Evolutionary conservation across 2,329 filamentous ascomycete genomes (phyloP).

Genomic region (Diaporthe velutina): DNA sequence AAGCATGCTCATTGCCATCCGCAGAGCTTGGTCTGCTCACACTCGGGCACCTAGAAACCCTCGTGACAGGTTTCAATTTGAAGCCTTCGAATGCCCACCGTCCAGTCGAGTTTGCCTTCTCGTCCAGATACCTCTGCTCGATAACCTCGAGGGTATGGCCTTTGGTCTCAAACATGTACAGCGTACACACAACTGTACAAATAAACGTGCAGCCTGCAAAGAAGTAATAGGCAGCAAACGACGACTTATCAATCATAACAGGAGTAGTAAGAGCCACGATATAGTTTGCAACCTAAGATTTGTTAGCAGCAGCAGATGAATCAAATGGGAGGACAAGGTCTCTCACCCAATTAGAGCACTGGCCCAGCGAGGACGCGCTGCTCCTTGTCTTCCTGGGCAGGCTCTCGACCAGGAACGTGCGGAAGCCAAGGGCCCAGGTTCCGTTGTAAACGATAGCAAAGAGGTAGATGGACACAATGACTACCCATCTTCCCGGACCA

Average conservation of each 20-base stretch:
- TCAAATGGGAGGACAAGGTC: background rate
- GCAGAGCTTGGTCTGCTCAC: slow-evolving; percentile 22
- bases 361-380: slow-evolving; percentile 65
- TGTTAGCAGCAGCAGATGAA: background rate
- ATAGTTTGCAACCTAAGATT: slow-evolving; percentile 56
- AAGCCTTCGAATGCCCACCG: slow-evolving; percentile 31
- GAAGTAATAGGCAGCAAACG: slow-evolving; percentile 60
- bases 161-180: slow-evolving; percentile 59
- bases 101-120: slow-evolving; percentile 14
- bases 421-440: slow-evolving; percentile 67
- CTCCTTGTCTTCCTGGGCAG: slow-evolving; percentile 67
- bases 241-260: slow-evolving; percentile 52
- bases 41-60: background rate
- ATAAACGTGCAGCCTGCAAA: slow-evolving; percentile 56
- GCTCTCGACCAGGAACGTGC: slow-evolving; percentile 68
- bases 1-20: background rate
- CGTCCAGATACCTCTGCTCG: slow-evolving; percentile 43
- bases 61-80: slow-evolving; percentile 27
- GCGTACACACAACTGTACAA: slow-evolving; percentile 51
- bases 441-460: slow-evolving; percentile 60
- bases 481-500: slow-evolving; percentile 61
- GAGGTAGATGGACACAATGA: slow-evolving; percentile 64
- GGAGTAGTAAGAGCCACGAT: slow-evolving; percentile 60
- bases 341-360: slow-evolving; percentile 65
- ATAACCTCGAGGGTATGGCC: slow-evolving; percentile 58